These are phyloP conservation scores for Phanerodontia chrysosporium DNA, from an alignment of 768 basidiomycete genomes.

Conservation along the genomic window DNA sequence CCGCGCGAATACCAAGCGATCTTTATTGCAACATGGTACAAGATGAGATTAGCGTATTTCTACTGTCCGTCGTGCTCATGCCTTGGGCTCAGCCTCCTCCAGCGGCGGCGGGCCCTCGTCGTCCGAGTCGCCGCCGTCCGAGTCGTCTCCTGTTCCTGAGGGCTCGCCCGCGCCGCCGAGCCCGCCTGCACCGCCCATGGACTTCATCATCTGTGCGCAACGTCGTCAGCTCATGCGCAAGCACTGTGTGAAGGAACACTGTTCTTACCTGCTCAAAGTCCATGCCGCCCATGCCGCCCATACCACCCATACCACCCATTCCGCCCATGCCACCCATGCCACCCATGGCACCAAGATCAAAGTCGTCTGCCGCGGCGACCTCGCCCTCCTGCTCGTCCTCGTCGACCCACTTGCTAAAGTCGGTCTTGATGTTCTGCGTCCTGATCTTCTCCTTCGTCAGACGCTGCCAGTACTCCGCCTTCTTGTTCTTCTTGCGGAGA, in stretches of 20 bases:
- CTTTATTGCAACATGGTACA: not conserved
- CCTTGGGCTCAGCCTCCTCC: conserved; percentile 56
- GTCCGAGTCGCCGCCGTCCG: conserved; percentile 15
- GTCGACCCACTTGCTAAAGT: conserved; percentile 94
- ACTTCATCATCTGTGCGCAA: conserved; percentile 37
- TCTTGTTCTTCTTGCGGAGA: conserved; percentile 75
- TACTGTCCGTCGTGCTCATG: conserved; percentile 21
- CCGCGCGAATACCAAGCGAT: conserved; percentile 4
- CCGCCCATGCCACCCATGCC: conserved; percentile 49
- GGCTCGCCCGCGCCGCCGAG: conserved; percentile 6
- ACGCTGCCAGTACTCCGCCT: conserved; percentile 87
- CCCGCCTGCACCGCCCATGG: conserved; percentile 26
- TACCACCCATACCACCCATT: conserved; percentile 40
- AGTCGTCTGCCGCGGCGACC: conserved; percentile 36
- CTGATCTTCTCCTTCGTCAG: conserved; percentile 85
- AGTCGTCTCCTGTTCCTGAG: conserved; percentile 15
- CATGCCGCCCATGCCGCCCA: conserved; percentile 49
- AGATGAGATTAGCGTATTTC: not conserved
- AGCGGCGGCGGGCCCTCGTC: conserved; percentile 75
- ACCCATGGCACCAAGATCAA: conserved; percentile 41
- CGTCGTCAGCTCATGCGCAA: not conserved
- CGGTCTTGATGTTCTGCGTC: conserved; percentile 84
- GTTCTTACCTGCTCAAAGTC: conserved; percentile 62
- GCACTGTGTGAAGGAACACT: not conserved
- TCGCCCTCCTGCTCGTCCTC: conserved; percentile 92